These are phyloP conservation scores for Colletotrichum godetiae DNA, from an alignment of 2,329 filamentous ascomycete genomes.

Conservation along the genomic window DNA sequence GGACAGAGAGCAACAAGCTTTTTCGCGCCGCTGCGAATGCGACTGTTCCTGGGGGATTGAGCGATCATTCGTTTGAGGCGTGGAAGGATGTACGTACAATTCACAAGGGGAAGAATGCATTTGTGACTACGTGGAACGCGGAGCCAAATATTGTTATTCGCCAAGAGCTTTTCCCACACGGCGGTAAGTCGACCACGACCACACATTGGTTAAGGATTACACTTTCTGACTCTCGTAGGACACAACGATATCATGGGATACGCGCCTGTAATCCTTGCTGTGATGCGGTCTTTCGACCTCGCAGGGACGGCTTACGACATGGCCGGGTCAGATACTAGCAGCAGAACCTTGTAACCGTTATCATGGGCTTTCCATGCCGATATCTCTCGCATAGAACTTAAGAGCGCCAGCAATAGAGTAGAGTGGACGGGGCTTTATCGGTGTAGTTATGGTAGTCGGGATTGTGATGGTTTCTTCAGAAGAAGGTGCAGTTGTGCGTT, in stretches of 20 bases:
- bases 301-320: constrained; percentile 37
- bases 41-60: constrained; percentile 49
- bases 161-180: constrained; percentile 65
- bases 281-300: constrained; percentile 72
- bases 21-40: constrained; percentile 71
- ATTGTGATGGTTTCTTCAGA: not conserved
- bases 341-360: not conserved
- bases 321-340: constrained; percentile 21
- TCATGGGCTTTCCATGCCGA: not conserved
- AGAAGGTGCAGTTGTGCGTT: not conserved
- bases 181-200: constrained; percentile 55
- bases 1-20: constrained; percentile 72
- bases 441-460: not conserved
- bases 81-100: constrained; percentile 60
- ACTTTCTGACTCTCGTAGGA: constrained; percentile 54
- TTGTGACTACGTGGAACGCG: constrained; percentile 57
- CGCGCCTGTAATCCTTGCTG: constrained; percentile 71
- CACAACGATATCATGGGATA: constrained; percentile 78
- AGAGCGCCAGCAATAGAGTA: not conserved
- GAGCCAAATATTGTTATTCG: constrained; percentile 61
- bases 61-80: constrained; percentile 50
- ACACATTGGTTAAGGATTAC: too few relatives aligned
- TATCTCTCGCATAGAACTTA: not conserved
- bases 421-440: not conserved
- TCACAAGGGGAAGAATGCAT: constrained; percentile 57